These are phyloP conservation scores for Medicago lupulina DNA, from an alignment of 306 rosid species.

Conservation along the genomic window DNA sequence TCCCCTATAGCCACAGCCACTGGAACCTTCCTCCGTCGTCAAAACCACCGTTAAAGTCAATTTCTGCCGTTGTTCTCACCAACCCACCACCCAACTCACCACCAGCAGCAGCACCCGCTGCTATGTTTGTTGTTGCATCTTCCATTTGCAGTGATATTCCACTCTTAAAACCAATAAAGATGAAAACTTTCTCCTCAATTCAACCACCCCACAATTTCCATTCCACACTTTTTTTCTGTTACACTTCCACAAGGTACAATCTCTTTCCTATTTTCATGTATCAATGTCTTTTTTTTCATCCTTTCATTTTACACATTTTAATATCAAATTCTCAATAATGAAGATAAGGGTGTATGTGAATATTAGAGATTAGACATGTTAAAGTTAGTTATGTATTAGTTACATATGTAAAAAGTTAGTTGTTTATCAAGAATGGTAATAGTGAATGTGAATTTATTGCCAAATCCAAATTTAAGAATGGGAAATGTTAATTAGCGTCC, in stretches of 20 bases:
- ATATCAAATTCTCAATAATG: slow-evolving; percentile 2
- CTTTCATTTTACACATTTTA: not conserved
- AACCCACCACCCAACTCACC: not conserved
- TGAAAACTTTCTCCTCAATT: slow-evolving; percentile 40
- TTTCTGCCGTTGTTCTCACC: not conserved
- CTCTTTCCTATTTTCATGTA: not conserved
- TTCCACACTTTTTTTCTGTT: slow-evolving; percentile 3
- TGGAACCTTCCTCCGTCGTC: not conserved
- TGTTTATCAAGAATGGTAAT: not conserved
- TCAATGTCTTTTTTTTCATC: not conserved
- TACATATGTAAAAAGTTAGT: not conserved
- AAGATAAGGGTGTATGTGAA: no score
- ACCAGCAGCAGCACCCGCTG: not conserved
- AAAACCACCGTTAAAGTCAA: not conserved
- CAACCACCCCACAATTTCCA: slow-evolving; percentile 36
- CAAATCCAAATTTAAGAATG: no score
- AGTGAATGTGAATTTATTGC: no score
- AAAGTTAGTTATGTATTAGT: no score
- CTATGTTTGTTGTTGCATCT: slow-evolving; percentile 1
- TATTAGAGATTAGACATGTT: no score
- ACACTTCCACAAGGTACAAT: slow-evolving; percentile 38
- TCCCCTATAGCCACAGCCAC: not conserved
- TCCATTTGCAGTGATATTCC: not conserved
- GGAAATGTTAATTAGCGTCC: no score
- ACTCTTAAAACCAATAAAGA: not conserved